phyloP scores from a whole-genome alignment of 306 rosid species.

The Quercus cerris region DNA sequence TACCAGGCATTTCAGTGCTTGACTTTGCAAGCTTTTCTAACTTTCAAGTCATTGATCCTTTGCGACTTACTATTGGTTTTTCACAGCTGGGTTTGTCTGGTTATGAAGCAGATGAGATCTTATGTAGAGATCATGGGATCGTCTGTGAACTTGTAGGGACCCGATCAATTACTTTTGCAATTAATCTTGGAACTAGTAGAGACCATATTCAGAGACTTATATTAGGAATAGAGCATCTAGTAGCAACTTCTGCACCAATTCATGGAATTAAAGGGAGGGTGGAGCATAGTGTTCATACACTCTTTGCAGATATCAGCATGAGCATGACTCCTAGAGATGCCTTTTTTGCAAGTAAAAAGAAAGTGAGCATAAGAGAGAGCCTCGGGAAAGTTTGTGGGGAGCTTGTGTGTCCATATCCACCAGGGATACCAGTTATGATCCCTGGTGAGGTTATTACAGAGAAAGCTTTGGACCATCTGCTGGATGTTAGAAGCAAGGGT shows the following conservation, averaged over 20 bases:
- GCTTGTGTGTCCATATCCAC: conserved; percentile 82
- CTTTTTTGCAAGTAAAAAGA: conserved; percentile 62
- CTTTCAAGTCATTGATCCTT: conserved; percentile 57
- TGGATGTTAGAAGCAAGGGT: conserved; percentile 53
- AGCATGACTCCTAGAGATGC: conserved; percentile 83
- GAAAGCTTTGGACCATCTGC: conserved; percentile 57
- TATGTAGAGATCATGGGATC: conserved; percentile 50
- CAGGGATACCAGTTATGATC: conserved; percentile 75
- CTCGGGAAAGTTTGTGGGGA: conserved; percentile 74
- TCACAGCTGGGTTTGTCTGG: conserved; percentile 81
- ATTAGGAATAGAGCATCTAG: conserved; percentile 55
- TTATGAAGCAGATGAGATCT: conserved; percentile 65
- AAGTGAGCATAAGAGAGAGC: conserved; percentile 48
- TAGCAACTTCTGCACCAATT: conserved; percentile 23
- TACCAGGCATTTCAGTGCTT: conserved; percentile 59
- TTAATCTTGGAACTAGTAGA: conserved; percentile 68
- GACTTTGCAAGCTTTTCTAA: conserved; percentile 41
- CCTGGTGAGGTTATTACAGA: conserved; percentile 74
- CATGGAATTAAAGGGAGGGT: conserved; percentile 23
- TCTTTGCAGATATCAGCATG: conserved; percentile 45
- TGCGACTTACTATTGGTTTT: conserved; percentile 76
- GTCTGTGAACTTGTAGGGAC: conserved; percentile 77
- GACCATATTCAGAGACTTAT: conserved; percentile 66
- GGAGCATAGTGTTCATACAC: conserved; percentile 14
- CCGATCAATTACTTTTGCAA: conserved; percentile 58